These are phyloP conservation scores for Wickerhamiella kurtzmanii DNA, from an alignment of 805 yeast genomes.

Conservation along the genomic window DNA sequence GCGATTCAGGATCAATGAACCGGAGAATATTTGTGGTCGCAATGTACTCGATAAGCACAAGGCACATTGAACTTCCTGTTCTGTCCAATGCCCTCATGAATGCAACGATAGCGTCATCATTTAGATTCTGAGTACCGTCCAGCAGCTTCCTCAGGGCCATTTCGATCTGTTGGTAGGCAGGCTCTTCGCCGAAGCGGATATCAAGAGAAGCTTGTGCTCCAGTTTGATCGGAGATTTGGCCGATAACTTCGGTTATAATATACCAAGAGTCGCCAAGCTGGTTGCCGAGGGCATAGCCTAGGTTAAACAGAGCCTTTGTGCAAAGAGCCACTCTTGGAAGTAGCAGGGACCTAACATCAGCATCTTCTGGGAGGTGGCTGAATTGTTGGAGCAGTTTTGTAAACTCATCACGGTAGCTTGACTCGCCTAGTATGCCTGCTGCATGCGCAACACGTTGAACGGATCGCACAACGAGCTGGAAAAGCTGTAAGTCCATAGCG, in stretches of 20 bases:
- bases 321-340: conserved; percentile 61
- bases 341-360: conserved; percentile 19
- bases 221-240: conserved; percentile 8
- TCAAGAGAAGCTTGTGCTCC: not conserved
- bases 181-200: conserved; percentile 14
- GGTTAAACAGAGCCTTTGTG: conserved; percentile 61
- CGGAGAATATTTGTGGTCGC: conserved; percentile 39
- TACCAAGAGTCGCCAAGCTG: conserved; percentile 56
- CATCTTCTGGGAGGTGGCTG: conserved; percentile 13
- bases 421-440: conserved; percentile 57
- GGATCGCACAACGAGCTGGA: conserved; percentile 53
- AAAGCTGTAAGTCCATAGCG: conserved; percentile 55
- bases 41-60: conserved; percentile 38
- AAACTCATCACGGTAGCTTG: conserved; percentile 45
- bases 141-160: conserved; percentile 44
- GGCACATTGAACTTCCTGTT: conserved; percentile 1
- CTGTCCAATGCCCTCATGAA: conserved; percentile 33
- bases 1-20: conserved; percentile 25
- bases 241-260: conserved; percentile 29
- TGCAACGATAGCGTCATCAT: conserved; percentile 35
- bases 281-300: conserved; percentile 74
- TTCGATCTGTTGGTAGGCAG: conserved; percentile 32
- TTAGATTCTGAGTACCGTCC: conserved; percentile 48
- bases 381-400: conserved; percentile 22
- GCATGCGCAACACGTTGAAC: conserved; percentile 73